phyloP scores from a whole-genome alignment of 2,329 filamentous ascomycete genomes.

The Apiospora koreana region DNA sequence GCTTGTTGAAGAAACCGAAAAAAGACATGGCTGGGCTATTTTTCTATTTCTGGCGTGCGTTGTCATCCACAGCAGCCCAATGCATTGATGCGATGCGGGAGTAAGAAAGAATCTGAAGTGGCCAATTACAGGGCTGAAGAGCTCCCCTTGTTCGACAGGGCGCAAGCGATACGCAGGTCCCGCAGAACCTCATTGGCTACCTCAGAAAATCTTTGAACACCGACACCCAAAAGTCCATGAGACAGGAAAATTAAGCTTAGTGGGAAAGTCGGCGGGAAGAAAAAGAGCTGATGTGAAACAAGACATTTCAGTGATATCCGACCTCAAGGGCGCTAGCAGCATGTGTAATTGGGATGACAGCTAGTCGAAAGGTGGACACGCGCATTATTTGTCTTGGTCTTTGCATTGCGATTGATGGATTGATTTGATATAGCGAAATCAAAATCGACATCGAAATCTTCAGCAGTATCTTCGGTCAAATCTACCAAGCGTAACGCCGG shows the following conservation, averaged over 20 bases:
- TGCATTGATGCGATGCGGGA: not conserved
- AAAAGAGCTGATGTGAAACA: slow-evolving; percentile 9
- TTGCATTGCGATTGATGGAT: not conserved
- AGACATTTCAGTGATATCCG: slow-evolving; percentile 13
- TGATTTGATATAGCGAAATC: not conserved
- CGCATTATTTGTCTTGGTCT: not conserved
- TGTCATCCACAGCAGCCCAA: slow-evolving; percentile 13
- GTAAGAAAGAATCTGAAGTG: slow-evolving; percentile 17
- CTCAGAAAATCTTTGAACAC: slow-evolving; percentile 9
- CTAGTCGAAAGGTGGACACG: not conserved
- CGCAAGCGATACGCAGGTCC: slow-evolving; percentile 23
- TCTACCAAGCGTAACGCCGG: slow-evolving; percentile 6
- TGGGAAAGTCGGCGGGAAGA: slow-evolving; percentile 1
- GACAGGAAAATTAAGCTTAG: slow-evolving; percentile 11
- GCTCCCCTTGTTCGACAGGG: slow-evolving; percentile 18
- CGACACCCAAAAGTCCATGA: not conserved
- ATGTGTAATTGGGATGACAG: slow-evolving; percentile 7
- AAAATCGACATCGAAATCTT: not conserved
- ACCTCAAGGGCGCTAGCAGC: slow-evolving; percentile 3
- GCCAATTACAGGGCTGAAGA: slow-evolving; percentile 25
- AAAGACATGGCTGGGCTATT: not conserved
- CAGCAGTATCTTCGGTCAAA: not conserved
- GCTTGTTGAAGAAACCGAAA: slow-evolving; percentile 16
- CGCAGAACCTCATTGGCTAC: slow-evolving; percentile 25
- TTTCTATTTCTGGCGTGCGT: slow-evolving; percentile 28